Evolutionary conservation across 2,329 filamentous ascomycete species (phyloP).

Genomic region (Graphiopsis chlorocephala): DNA sequence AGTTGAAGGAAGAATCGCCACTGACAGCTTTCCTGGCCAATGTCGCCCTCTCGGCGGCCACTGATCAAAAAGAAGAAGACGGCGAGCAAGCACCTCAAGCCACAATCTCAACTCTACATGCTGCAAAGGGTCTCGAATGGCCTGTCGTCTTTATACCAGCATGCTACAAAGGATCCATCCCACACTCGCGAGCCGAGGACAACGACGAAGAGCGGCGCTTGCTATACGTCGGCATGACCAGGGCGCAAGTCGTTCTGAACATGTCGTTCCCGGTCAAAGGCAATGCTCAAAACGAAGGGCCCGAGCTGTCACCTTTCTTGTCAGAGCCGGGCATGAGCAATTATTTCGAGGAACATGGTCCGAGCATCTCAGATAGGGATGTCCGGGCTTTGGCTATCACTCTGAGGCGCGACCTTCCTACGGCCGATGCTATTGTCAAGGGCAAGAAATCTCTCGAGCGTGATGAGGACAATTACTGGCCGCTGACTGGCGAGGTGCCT

Average conservation of each 20-base stretch:
- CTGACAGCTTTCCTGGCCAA: conserved; percentile 85
- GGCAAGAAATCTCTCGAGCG: conserved; percentile 49
- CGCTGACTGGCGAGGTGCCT: conserved; percentile 55
- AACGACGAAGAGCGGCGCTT: conserved; percentile 81
- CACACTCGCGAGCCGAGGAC: conserved; percentile 82
- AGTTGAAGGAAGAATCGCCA: conserved; percentile 55
- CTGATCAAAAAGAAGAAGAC: conserved; percentile 60
- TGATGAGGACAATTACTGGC: conserved; percentile 66
- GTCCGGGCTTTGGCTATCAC: conserved; percentile 70
- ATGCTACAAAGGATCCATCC: conserved; percentile 85
- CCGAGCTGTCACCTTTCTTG: conserved; percentile 71
- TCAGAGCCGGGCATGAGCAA: conserved; percentile 52
- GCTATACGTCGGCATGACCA: conserved; percentile 94
- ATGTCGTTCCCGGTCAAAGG: conserved; percentile 70
- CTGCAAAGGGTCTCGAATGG: conserved; percentile 95
- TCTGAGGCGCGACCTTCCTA: conserved; percentile 61
- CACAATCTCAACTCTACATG: conserved; percentile 94
- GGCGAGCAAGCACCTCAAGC: conserved; percentile 59
- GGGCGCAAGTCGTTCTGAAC: conserved; percentile 82
- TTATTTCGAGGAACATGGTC: conserved; percentile 62
- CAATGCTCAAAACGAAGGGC: conserved; percentile 60
- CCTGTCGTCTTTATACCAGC: conserved; percentile 90
- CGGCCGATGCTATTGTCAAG: conserved; percentile 54
- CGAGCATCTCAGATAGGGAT: conserved; percentile 62
- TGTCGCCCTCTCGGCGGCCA: conserved; percentile 78